phyloP scores from a whole-genome alignment of 345 rosid species.

The Eucalyptus curtisii region DNA sequence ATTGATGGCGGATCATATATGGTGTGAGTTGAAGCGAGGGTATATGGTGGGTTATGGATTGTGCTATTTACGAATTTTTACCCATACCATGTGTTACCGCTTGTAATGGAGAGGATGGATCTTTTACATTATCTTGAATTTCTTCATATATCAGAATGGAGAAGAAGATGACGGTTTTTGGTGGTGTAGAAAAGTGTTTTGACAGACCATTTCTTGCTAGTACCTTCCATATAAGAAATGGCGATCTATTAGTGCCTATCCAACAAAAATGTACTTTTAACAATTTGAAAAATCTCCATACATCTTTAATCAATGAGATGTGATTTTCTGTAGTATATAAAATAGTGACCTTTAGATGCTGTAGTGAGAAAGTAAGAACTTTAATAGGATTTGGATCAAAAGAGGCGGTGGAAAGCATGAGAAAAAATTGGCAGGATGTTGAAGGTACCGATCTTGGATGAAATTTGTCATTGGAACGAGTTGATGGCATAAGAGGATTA shows the following conservation, averaged over 20 bases:
- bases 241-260: neutral
- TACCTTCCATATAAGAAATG: neutral
- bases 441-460: neutral
- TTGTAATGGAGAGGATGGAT: neutral
- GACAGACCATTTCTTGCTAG: neutral
- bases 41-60: neutral
- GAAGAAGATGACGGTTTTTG: neutral
- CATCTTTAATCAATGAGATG: neutral
- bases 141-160: neutral
- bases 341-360: neutral
- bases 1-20: neutral
- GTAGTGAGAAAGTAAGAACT: neutral
- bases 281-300: neutral
- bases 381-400: neutral
- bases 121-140: neutral
- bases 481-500: neutral
- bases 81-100: neutral
- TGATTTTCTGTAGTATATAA: neutral
- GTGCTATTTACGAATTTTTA: neutral
- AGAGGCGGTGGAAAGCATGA: neutral
- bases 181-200: neutral
- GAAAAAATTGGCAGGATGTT: neutral
- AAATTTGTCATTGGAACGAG: neutral
- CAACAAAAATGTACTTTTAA: neutral
- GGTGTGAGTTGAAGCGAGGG: neutral